Evolutionary conservation across 1,139 yeast genomes (phyloP), one percentile per base, ranked within the genome.

Genomic region (Zygoascus sp.): DNA sequence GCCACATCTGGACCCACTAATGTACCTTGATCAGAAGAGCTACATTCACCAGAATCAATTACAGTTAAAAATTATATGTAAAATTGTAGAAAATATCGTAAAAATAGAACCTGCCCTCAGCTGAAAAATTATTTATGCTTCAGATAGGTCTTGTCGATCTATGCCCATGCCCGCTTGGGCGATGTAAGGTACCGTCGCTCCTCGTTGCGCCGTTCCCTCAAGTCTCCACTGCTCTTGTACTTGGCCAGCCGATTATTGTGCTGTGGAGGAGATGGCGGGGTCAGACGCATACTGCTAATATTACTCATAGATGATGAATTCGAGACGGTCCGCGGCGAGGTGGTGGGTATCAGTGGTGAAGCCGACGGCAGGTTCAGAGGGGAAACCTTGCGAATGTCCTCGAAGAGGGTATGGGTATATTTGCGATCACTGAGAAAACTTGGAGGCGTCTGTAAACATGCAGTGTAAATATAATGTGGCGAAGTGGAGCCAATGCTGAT

Each of bases 341-440:
- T 11, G 4, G 25, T 13, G 25, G 39, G 34, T 9, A 30, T 4
- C 34, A 3, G 3, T 9, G 39, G 25, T 8, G 39, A 7, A 8
- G 19, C 27, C 25, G 7, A 9, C 15, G 39, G 39, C n/a, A 35
- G 25, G 13, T 19, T 35, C 13, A 35, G 16, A 13, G 42, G 42
- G 3, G 42, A 40, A 16, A 40, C 42, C 25, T 28, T 40, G 9
- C 42, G 44, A 11, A 49, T 35, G 23, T 46, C 51, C 11, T 48
- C 50, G 22, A 48, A 42, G 13, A 48, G 42, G 9, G 50, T 42
- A 34, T 48, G 50, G 11, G 50, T 39, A 34, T 44, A 48, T 21
- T 40, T 40, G 11, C 42, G 34, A n/a, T 40, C 42, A 28, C 25
- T 40, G 5, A 40, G 15, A n/a, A 40, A 19, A 11, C 34, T 25